These are phyloP conservation scores for Sarocladium strictum DNA, from an alignment of 2,329 filamentous ascomycete species.

Conservation along the genomic window DNA sequence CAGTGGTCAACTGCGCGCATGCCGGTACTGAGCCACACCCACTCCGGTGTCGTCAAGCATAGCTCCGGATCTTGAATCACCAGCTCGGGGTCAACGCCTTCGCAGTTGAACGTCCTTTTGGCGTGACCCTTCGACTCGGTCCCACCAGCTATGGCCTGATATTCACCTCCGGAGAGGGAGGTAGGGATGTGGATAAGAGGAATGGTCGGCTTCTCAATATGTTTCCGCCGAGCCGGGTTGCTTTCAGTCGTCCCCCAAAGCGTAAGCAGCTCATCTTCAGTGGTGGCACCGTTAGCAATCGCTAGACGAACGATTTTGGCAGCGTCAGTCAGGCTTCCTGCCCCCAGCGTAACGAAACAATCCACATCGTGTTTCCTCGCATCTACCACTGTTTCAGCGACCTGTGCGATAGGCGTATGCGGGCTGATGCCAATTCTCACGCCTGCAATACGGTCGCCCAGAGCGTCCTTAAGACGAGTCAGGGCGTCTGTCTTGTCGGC, in stretches of 20 bases:
- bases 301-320: conserved; percentile 47
- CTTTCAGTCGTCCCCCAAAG: conserved; percentile 22
- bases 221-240: conserved; percentile 13
- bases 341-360: conserved; percentile 48
- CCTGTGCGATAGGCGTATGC: conserved; percentile 48
- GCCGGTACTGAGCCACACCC: conserved; percentile 53
- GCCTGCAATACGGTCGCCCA: conserved; percentile 38
- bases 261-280: conserved; percentile 29
- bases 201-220: conserved; percentile 18
- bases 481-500: conserved; percentile 39
- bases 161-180: conserved; percentile 29
- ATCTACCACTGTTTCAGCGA: conserved; percentile 40
- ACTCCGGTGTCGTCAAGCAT: conserved; percentile 41
- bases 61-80: conserved; percentile 52
- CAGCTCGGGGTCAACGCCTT: conserved; percentile 38
- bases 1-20: conserved; percentile 53
- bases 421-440: conserved; percentile 43
- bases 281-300: conserved; percentile 39
- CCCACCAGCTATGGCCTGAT: conserved; percentile 23
- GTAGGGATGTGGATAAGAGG: conserved; percentile 29
- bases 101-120: conserved; percentile 24
- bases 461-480: conserved; percentile 29
- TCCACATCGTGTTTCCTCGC: conserved; percentile 33
- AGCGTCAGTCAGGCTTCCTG: conserved; percentile 48
- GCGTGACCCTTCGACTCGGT: conserved; percentile 18